phyloP scores from a whole-genome alignment of 2,329 filamentous ascomycete species.

The Chlorencoelia australis region DNA sequence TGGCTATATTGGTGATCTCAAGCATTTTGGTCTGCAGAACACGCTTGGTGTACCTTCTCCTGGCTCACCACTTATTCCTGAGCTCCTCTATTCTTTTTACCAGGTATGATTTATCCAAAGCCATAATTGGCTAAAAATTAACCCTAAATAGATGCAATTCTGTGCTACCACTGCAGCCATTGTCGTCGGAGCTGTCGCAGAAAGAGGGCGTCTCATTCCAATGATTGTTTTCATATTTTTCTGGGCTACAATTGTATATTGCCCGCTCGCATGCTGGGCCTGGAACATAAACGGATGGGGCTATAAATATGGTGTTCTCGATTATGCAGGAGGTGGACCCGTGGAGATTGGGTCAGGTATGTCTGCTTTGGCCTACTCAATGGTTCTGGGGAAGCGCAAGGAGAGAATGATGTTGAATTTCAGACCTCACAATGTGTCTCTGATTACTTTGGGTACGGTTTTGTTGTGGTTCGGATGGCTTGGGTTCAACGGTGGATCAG shows the following conservation, averaged over 20 bases:
- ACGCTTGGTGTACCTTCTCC: conserved; percentile 77
- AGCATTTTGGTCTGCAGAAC: conserved; percentile 81
- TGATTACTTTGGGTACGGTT: conserved; percentile 90
- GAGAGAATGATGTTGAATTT: conserved; percentile 99
- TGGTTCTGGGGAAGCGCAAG: conserved; percentile 90
- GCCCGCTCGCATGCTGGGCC: conserved; percentile 89
- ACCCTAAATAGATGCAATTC: conserved; percentile 76
- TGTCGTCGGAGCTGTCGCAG: conserved; percentile 82
- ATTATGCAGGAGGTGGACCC: conserved; percentile 92
- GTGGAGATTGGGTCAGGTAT: conserved; percentile 95
- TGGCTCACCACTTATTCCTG: conserved; percentile 79
- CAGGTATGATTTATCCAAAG: conserved; percentile 44
- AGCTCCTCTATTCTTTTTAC: conserved; percentile 89
- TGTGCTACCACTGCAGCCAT: conserved; percentile 87
- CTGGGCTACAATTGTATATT: conserved; percentile 97
- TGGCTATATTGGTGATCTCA: conserved; percentile 84
- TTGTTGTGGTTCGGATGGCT: conserved; percentile 99
- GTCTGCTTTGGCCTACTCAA: conserved; percentile 88
- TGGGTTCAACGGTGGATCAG: conserved; percentile 94
- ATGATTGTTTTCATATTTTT: conserved; percentile 92
- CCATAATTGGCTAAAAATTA: neutral
- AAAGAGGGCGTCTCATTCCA: conserved; percentile 85
- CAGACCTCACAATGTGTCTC: conserved; percentile 94
- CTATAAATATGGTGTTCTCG: conserved; percentile 80
- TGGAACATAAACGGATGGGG: conserved; percentile 96